A percentile compares a stretch with the other conserved stretches of the same genome.
Evolutionary conservation across 768 basidiomycete species (phyloP).

Genomic region (Tylopilus sp.): DNA sequence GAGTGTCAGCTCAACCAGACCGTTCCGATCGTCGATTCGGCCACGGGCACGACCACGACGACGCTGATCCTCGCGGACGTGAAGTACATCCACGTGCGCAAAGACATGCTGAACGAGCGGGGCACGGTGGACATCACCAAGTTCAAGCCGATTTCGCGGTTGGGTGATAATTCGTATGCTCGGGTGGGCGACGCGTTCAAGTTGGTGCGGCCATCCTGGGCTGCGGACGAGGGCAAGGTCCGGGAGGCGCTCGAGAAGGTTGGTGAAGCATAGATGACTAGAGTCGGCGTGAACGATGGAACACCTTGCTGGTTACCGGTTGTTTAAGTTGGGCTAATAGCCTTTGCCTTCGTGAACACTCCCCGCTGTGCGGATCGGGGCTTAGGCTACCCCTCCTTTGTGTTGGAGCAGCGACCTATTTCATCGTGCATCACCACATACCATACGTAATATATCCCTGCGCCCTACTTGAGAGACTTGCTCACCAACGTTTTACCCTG

Average conservation of each 20-base stretch:
- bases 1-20: conserved; percentile 41
- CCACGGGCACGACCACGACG: conserved; percentile 20
- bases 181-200: conserved; percentile 23
- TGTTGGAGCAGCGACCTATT: no score
- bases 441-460: no score
- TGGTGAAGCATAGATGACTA: no score
- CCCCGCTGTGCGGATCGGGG: no score
- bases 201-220: conserved; percentile 13
- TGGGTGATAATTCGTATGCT: conserved; percentile 38
- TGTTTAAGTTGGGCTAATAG: no score
- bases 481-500: no score
- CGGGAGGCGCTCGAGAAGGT: conserved; percentile 2
- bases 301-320: no score
- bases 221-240: conserved; percentile 8
- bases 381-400: no score
- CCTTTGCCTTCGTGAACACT: no score
- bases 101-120: conserved; percentile 35
- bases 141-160: conserved; percentile 32
- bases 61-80: conserved; percentile 38
- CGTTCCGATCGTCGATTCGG: conserved; percentile 31
- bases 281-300: no score
- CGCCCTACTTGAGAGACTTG: no score
- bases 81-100: conserved; percentile 41
- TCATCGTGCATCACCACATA: no score
- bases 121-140: conserved; percentile 35